Base-by-base conservation (phyloP, 805 yeast species). In the Zygotorulaspora florentina region DNA sequence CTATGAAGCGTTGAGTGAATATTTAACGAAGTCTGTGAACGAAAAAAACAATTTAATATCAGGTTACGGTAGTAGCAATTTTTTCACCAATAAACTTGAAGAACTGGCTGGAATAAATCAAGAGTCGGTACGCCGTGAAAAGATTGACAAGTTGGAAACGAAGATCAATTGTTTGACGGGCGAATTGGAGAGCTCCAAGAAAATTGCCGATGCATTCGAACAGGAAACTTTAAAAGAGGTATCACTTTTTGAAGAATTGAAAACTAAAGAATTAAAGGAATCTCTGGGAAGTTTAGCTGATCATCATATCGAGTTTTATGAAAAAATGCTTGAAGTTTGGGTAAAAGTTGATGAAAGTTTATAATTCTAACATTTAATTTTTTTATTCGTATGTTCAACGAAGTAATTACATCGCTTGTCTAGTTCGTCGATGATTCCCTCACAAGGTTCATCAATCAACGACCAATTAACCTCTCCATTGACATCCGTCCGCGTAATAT, bases 1-100 rank as follows among this genome's bases (percentile, higher is more conserved):
- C 63, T 83, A 84, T 58, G 97, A 93, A 61, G 95, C 86, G 42
- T 71, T 91, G 36, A 77, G 80, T 33, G 95, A 85, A 44, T 91
- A 91, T 66, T 69, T 89, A 45, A 73, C 74, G 34, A 85, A 87
- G 57, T 81, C 95, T 0, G 73, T 77, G 40, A 69, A 70, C 33
- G 98, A 91, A 54, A 80, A 81, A 54, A 76, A 75, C 47, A 67
- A 70, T 3, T 60, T 79, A 17, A 64, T 75, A 46, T 70, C 80
- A 9, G 78, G 78, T 3, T 79, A 81, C 28, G 70, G 74, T 8
- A 74, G 78, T 10, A 65, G 74, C 18, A 75, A 76, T 46, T 79
- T 75, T 55, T 65, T 81, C 43, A 73, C 81, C 2, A 72, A 73
- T 50, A 81, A 80, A 52, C 64, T 81, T 40, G 85, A 81, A 53